Evolutionary conservation across 2,329 filamentous ascomycete genomes (phyloP).

Genomic region (Nannizziopsis arthrosporioides): DNA sequence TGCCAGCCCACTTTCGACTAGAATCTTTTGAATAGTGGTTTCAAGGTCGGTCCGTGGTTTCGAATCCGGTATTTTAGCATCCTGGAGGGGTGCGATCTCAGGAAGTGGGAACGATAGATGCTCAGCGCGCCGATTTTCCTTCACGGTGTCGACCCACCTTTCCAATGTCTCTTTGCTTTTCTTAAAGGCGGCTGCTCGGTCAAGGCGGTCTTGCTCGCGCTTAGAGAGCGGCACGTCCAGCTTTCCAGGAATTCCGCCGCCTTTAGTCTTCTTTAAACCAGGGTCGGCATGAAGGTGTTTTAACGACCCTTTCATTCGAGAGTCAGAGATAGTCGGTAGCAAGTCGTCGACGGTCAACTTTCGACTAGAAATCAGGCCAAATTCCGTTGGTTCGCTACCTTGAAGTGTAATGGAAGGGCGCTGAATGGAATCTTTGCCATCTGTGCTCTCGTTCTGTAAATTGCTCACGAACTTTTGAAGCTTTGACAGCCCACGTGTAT

Average conservation of each 20-base stretch:
- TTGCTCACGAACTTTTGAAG: slow-evolving; percentile 58
- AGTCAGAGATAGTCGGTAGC: slow-evolving; percentile 59
- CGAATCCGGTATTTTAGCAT: slow-evolving; percentile 44
- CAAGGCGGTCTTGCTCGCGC: slow-evolving; percentile 72
- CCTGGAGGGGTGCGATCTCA: slow-evolving; percentile 52
- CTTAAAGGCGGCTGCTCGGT: slow-evolving; percentile 70
- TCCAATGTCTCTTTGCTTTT: slow-evolving; percentile 85
- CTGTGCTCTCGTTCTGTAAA: slow-evolving; percentile 40
- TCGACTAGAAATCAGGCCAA: slow-evolving; percentile 45
- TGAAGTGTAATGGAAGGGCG: slow-evolving; percentile 39
- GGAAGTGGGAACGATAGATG: slow-evolving; percentile 79
- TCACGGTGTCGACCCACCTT: slow-evolving; percentile 90
- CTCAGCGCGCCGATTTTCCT: slow-evolving; percentile 82
- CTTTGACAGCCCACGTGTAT: slow-evolving; percentile 47
- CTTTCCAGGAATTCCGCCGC: slow-evolving; percentile 50
- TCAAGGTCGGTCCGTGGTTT: slow-evolving; percentile 71
- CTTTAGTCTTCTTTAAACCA: slow-evolving; percentile 38
- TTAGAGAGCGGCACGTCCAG: slow-evolving; percentile 73
- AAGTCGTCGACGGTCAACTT: slow-evolving; percentile 69
- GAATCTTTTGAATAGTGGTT: slow-evolving; percentile 71
- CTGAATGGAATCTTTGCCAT: slow-evolving; percentile 23
- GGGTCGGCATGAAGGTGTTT: slow-evolving; percentile 50
- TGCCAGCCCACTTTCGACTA: slow-evolving; percentile 73
- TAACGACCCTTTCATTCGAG: slow-evolving; percentile 63
- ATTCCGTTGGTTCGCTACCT: slow-evolving; percentile 51